A percentile compares a stretch with the other conserved stretches of the same genome.
These are phyloP conservation scores for Seiridium cupressi DNA, from an alignment of 2,329 filamentous ascomycete genomes.

Conservation along the genomic window DNA sequence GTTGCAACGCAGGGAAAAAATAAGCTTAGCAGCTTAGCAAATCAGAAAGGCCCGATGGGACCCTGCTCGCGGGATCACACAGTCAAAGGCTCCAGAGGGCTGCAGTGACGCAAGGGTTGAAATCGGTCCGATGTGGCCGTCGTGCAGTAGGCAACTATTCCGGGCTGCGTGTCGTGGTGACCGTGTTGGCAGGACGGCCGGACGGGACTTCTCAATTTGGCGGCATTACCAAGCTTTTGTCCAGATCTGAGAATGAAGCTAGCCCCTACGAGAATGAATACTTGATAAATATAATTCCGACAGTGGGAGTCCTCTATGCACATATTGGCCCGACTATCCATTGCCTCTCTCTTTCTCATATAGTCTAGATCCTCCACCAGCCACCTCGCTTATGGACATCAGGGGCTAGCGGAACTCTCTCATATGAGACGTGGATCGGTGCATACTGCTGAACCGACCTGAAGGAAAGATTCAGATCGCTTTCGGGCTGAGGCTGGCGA, in stretches of 20 bases:
- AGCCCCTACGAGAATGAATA: not conserved
- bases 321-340: not conserved
- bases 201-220: not conserved
- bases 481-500: too few species aligned
- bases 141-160: not conserved
- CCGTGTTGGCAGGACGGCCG: not conserved
- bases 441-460: too few species aligned
- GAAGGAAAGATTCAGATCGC: too few species aligned
- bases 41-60: constrained; percentile 3
- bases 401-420: too few species aligned
- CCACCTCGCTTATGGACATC: not conserved
- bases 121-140: constrained; percentile 1
- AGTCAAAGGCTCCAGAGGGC: not conserved
- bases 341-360: not conserved
- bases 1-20: not conserved
- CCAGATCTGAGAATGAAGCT: not conserved
- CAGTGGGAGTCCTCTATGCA: too few species aligned
- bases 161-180: not conserved
- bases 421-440: too few species aligned
- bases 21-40: not conserved
- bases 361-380: not conserved
- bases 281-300: too few species aligned
- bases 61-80: not conserved
- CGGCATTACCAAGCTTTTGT: not conserved
- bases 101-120: not conserved